These are phyloP conservation scores for Peniophora sp. DNA, from an alignment of 1,284 basidiomycete genomes.

Conservation along the genomic window DNA sequence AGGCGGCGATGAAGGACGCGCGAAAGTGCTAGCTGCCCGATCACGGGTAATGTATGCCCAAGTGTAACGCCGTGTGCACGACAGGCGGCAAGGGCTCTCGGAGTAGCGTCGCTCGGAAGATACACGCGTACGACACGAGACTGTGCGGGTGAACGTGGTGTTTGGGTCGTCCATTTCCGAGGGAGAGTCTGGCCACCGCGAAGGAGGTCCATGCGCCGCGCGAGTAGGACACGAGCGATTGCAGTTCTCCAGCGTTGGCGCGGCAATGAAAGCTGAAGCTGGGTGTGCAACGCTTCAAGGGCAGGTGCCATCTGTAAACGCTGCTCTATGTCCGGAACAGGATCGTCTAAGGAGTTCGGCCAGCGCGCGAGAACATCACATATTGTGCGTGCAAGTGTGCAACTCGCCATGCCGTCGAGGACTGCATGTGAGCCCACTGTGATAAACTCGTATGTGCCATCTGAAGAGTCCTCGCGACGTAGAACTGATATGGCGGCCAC, in stretches of 20 bases:
- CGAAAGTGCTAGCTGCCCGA: neutral
- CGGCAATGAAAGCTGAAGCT: neutral
- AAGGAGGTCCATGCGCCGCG: neutral
- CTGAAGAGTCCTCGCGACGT: neutral
- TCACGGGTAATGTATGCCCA: neutral
- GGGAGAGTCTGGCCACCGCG: neutral
- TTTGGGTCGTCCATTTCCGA: neutral
- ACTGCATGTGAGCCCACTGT: neutral
- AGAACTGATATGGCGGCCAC: neutral
- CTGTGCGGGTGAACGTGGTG: neutral
- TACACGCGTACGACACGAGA: neutral
- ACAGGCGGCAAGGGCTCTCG: no score
- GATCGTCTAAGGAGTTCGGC: neutral
- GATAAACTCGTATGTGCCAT: neutral
- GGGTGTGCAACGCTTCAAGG: neutral
- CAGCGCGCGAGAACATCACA: neutral
- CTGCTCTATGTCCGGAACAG: neutral
- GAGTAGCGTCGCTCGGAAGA: neutral
- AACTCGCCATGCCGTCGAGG: neutral
- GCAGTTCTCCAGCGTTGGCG: neutral
- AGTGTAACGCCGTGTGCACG: neutral
- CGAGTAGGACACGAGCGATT: neutral
- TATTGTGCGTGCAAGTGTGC: neutral
- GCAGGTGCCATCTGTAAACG: neutral
- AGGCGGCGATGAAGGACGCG: neutral